phyloP scores from a whole-genome alignment of 441 rosid genomes.

The Pelargonium citronellum region DNA sequence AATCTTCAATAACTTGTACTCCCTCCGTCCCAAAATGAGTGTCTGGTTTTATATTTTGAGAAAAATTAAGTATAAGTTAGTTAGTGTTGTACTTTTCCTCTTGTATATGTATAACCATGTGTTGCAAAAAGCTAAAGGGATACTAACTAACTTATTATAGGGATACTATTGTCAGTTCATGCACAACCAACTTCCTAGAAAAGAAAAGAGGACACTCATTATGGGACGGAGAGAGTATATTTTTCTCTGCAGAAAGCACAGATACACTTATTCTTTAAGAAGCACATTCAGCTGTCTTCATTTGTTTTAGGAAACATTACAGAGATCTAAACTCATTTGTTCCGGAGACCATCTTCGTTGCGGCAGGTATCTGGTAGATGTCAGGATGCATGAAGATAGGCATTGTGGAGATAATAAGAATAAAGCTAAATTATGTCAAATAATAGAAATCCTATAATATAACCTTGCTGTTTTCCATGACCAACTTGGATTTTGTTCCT shows the following conservation, averaged over 20 bases:
- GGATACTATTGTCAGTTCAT: too few species aligned
- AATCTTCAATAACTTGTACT: not conserved
- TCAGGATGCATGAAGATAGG: too few species aligned
- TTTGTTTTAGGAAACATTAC: not conserved
- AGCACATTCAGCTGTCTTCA: not conserved
- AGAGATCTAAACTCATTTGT: not conserved
- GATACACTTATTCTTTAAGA: not conserved
- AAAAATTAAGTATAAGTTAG: too few species aligned
- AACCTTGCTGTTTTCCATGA: conserved; percentile 46
- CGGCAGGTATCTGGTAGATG: not conserved
- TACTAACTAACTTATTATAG: too few species aligned
- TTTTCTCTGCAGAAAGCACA: not conserved
- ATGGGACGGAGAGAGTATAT: not conserved
- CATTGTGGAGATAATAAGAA: too few species aligned
- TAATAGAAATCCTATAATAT: not conserved
- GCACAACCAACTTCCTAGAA: too few species aligned
- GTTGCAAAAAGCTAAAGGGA: too few species aligned
- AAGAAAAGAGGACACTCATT: too few species aligned
- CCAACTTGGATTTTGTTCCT: conserved; percentile 36
- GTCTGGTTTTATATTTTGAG: too few species aligned
- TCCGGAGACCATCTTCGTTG: not conserved
- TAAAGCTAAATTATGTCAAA: not conserved
- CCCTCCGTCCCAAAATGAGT: too few species aligned
- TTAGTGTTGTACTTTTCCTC: too few species aligned
- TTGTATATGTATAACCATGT: too few species aligned